phyloP scores from a whole-genome alignment of 1,284 basidiomycete genomes.

The Pseudozyma thailandica region DNA sequence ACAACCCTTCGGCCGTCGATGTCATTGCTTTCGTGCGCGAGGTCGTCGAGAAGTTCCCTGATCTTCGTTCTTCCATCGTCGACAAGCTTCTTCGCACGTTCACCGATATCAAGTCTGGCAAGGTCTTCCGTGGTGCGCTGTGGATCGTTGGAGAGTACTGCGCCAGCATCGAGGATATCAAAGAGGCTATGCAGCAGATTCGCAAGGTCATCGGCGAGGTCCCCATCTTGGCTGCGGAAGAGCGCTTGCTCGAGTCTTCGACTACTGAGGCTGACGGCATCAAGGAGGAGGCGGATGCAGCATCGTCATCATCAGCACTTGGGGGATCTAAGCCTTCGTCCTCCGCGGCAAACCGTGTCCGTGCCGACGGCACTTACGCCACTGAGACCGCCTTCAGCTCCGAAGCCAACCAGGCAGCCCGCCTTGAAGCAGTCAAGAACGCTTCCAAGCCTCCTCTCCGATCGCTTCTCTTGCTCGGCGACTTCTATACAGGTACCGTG shows the following conservation, averaged over 20 bases:
- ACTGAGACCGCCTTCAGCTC: slow-evolving; percentile 91
- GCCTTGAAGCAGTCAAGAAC: slow-evolving; percentile 82
- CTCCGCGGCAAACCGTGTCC: slow-evolving; percentile 74
- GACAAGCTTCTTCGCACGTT: slow-evolving; percentile 87
- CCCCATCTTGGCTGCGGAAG: slow-evolving; percentile 82
- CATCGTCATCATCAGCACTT: slow-evolving; percentile 42
- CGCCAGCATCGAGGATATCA: slow-evolving; percentile 57
- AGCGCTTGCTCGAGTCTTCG: slow-evolving; percentile 67
- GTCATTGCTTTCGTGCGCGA: slow-evolving; percentile 96
- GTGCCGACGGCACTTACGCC: slow-evolving; percentile 97
- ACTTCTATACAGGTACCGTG: slow-evolving; percentile 95
- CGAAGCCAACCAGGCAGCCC: slow-evolving; percentile 74
- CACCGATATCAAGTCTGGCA: slow-evolving; percentile 91
- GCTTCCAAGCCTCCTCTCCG: slow-evolving; percentile 90
- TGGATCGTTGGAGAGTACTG: slow-evolving; percentile 98
- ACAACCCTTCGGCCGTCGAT: slow-evolving; percentile 92
- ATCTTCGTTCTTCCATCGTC: slow-evolving; percentile 83
- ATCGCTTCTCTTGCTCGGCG: slow-evolving; percentile 91
- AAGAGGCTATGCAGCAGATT: slow-evolving; percentile 78
- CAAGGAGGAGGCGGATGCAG: slow-evolving; percentile 32
- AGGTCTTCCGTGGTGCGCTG: slow-evolving; percentile 94
- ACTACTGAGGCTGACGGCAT: slow-evolving; percentile 48
- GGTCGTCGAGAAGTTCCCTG: slow-evolving; percentile 97
- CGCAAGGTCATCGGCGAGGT: slow-evolving; percentile 92
- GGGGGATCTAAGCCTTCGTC: slow-evolving; percentile 68